phyloP scores from a whole-genome alignment of 1,284 basidiomycete genomes.

The Microbotryum silenes-acaulis region DNA sequence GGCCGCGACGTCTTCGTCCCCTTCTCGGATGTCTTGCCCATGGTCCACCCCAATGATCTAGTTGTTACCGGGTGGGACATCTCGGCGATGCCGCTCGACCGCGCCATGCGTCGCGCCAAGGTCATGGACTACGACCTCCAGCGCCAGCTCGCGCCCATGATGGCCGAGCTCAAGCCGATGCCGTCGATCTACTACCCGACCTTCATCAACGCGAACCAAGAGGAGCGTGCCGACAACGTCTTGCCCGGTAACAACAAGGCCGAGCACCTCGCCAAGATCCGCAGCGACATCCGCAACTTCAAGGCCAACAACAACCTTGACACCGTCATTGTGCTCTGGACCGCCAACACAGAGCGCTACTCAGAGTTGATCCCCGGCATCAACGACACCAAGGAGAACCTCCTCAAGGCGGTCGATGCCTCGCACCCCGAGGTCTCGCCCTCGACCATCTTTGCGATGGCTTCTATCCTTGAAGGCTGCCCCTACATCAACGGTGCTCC shows the following conservation, averaged over 20 bases:
- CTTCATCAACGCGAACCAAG: slow-evolving; percentile 68
- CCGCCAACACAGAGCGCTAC: slow-evolving; percentile 96
- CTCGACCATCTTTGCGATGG: slow-evolving; percentile 90
- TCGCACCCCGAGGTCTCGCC: slow-evolving; percentile 92
- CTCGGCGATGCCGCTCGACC: slow-evolving; percentile 72
- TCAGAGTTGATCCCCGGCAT: slow-evolving; percentile 87
- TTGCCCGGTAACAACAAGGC: slow-evolving; percentile 81
- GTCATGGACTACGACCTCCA: slow-evolving; percentile 96
- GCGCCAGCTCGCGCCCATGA: slow-evolving; percentile 81
- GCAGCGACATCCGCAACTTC: slow-evolving; percentile 87
- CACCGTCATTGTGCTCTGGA: slow-evolving; percentile 46
- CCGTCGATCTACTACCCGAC: slow-evolving; percentile 70
- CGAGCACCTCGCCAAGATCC: slow-evolving; percentile 83
- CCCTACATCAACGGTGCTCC: slow-evolving; percentile 97
- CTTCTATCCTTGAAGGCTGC: slow-evolving; percentile 86
- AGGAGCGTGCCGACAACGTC: slow-evolving; percentile 87
- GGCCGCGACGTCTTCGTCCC: slow-evolving; percentile 92
- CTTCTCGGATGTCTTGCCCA: slow-evolving; percentile 85
- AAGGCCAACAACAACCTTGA: slow-evolving; percentile 77
- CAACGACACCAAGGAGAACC: slow-evolving; percentile 87
- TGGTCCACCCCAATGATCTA: slow-evolving; percentile 98
- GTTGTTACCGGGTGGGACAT: slow-evolving; percentile 97
- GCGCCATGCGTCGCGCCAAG: slow-evolving; percentile 87
- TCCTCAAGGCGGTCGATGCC: slow-evolving; percentile 71
- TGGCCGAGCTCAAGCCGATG: slow-evolving; percentile 75